Evolutionary conservation across 805 yeast species (phyloP).

Genomic region (Wickerhamomyces mucosus): DNA sequence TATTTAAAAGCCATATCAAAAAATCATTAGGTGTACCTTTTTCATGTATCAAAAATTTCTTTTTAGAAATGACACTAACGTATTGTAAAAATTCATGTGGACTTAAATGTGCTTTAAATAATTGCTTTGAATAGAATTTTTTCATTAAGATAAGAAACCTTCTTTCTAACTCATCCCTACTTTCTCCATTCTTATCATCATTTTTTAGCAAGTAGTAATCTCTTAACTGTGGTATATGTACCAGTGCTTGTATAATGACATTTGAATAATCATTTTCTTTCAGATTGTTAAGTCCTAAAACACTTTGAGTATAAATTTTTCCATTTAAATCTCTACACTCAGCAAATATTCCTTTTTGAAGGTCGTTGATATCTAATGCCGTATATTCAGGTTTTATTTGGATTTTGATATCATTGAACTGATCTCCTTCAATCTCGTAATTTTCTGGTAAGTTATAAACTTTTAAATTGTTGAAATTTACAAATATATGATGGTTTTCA

Average conservation of each 20-base stretch:
- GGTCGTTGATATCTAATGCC: constrained; percentile 20
- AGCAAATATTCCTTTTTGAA: constrained; percentile 19
- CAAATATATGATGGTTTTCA: constrained; percentile 51
- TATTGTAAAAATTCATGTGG: constrained; percentile 55
- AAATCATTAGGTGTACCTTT: constrained; percentile 47
- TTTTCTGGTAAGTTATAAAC: constrained; percentile 59
- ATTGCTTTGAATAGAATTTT: constrained; percentile 54
- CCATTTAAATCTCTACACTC: constrained; percentile 32
- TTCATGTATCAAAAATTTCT: constrained; percentile 28
- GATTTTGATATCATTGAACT: constrained; percentile 42
- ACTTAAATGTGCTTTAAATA: constrained; percentile 55
- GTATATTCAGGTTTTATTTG: constrained; percentile 44
- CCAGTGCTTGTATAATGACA: constrained; percentile 43
- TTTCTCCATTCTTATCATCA: constrained; percentile 10
- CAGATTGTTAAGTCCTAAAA: constrained; percentile 51
- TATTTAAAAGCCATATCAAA: constrained; percentile 50
- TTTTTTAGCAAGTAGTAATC: constrained; percentile 29
- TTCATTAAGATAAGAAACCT: constrained; percentile 38
- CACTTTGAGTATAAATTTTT: constrained; percentile 48
- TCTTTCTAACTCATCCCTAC: constrained; percentile 26
- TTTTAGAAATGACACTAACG: constrained; percentile 34
- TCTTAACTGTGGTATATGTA: constrained; percentile 45
- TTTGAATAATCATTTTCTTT: constrained; percentile 45
- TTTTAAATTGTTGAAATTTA: constrained; percentile 41
- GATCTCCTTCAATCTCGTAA: constrained; percentile 28